phyloP scores from a whole-genome alignment of 2,329 filamentous ascomycete genomes.

The Microdochium paspali region DNA sequence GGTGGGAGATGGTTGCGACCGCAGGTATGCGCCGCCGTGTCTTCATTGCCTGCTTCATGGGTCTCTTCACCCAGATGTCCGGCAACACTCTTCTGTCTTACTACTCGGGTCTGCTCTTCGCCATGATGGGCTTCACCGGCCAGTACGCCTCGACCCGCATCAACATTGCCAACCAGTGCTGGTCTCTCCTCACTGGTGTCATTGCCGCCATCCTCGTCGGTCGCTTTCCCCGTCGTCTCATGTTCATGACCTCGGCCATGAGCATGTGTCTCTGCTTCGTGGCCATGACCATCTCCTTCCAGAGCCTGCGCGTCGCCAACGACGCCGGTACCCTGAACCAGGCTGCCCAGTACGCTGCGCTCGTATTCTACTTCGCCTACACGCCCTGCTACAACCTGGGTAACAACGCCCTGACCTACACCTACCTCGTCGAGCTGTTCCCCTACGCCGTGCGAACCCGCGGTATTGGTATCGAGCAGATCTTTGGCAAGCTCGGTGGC shows the following conservation, averaged over 20 bases:
- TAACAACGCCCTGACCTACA: slow-evolving; percentile 52
- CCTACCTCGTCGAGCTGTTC: slow-evolving; percentile 43
- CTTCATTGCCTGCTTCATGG: slow-evolving; percentile 37
- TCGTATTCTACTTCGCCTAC: slow-evolving; percentile 49
- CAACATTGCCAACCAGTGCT: slow-evolving; percentile 33
- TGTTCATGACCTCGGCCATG: slow-evolving; percentile 29
- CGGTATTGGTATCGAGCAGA: slow-evolving; percentile 5
- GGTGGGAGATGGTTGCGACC: slow-evolving; percentile 38
- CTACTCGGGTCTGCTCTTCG: slow-evolving; percentile 12
- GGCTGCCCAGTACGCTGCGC: slow-evolving; percentile 14
- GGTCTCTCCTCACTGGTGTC: slow-evolving; percentile 32
- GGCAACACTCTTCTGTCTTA: slow-evolving; percentile 38
- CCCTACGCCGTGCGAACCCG: slow-evolving; percentile 34
- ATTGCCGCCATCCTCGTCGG: slow-evolving; percentile 29
- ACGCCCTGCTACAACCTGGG: slow-evolving; percentile 48
- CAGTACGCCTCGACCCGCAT: slow-evolving; percentile 32
- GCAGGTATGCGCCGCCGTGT: slow-evolving; percentile 39
- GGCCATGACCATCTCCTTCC: slow-evolving; percentile 38
- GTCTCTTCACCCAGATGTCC: slow-evolving; percentile 44
- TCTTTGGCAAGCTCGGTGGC: slow-evolving; percentile 7
- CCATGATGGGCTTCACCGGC: slow-evolving; percentile 31
- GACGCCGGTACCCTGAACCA: neutral
- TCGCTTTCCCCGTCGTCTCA: slow-evolving; percentile 23
- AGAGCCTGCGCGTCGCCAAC: slow-evolving; percentile 20
- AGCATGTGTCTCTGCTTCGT: slow-evolving; percentile 37